Percentiles rank a stretch among this genome's conserved stretches.
These are phyloP conservation scores for Penicillium psychrosexuale DNA, from an alignment of 2,329 filamentous ascomycete genomes.

Conservation along the genomic window DNA sequence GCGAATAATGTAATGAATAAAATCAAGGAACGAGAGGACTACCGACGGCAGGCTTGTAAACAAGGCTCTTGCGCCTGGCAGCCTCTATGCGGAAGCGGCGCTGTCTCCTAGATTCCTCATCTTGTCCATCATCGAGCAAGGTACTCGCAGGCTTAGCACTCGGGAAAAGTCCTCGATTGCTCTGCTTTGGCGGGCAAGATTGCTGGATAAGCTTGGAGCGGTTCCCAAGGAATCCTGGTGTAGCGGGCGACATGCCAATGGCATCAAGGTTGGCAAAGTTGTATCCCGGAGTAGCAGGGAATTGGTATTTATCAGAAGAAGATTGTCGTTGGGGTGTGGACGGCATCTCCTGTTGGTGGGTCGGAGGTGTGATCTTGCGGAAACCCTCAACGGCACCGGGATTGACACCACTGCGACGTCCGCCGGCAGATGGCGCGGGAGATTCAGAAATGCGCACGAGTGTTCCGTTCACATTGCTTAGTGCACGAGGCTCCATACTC, in stretches of 20 bases:
- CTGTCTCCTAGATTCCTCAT: constrained; percentile 34
- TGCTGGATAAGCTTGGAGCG: constrained; percentile 48
- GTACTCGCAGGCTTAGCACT: constrained; percentile 5
- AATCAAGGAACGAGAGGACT: constrained; percentile 62
- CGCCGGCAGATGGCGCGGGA: constrained; percentile 26
- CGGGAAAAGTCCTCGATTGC: constrained; percentile 42
- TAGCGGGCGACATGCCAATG: constrained; percentile 45
- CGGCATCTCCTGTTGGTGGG: constrained; percentile 14
- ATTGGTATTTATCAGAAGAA: constrained; percentile 18
- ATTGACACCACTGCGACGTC: constrained; percentile 30
- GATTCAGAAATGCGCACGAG: constrained; percentile 45
- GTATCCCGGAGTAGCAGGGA: constrained; percentile 35
- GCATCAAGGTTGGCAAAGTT: constrained; percentile 38
- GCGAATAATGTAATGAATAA: constrained; percentile 1
- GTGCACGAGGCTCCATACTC: constrained; percentile 73
- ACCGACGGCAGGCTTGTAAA: constrained; percentile 71
- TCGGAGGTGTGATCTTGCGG: constrained; percentile 35
- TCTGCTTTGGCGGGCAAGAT: constrained; percentile 55
- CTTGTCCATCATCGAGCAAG: constrained; percentile 16
- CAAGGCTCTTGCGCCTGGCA: constrained; percentile 71
- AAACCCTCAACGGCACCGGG: constrained; percentile 33
- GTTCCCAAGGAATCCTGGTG: constrained; percentile 47
- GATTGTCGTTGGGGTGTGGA: constrained; percentile 18
- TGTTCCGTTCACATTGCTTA: constrained; percentile 67
- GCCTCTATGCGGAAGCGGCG: constrained; percentile 65